These are phyloP conservation scores for Poa pratensis DNA, from an alignment of 176 grass and related monocot species.

Conservation along the genomic window DNA sequence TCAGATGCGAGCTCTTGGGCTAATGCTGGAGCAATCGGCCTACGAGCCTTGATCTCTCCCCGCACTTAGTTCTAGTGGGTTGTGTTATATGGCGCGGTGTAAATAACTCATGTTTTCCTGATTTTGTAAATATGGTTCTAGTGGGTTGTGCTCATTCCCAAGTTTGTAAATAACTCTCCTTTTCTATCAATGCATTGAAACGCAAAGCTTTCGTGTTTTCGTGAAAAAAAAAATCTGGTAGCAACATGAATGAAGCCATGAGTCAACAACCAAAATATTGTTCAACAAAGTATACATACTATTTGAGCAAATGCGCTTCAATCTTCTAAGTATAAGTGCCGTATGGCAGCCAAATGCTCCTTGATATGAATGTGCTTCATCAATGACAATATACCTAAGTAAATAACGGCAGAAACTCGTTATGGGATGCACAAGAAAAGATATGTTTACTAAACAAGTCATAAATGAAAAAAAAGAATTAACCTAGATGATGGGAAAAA, in stretches of 20 bases:
- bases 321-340: conserved; percentile 89
- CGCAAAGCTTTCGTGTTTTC: too few relatives aligned
- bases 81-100: too few relatives aligned
- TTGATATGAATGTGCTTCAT: conserved; percentile 98
- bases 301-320: conserved; percentile 86
- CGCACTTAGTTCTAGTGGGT: too few relatives aligned
- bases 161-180: too few relatives aligned
- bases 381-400: conserved; percentile 91
- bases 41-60: too few relatives aligned
- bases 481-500: not conserved
- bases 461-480: conserved; percentile 19
- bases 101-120: too few relatives aligned
- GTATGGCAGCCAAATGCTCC: conserved; percentile 98
- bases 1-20: too few relatives aligned
- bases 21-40: too few relatives aligned
- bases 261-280: conserved; percentile 21
- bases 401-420: conserved; percentile 28
- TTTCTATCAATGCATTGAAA: too few relatives aligned
- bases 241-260: conserved; percentile 5
- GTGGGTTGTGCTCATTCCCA: too few relatives aligned
- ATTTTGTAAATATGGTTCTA: too few relatives aligned
- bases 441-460: not conserved
- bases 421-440: conserved; percentile 27
- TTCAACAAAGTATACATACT: conserved; percentile 51
- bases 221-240: not conserved